A percentile compares a stretch with the other conserved stretches of the same genome.
phyloP scores from a whole-genome alignment of 192 early-diverging fungal species.

The Funneliformis mosseae region DNA sequence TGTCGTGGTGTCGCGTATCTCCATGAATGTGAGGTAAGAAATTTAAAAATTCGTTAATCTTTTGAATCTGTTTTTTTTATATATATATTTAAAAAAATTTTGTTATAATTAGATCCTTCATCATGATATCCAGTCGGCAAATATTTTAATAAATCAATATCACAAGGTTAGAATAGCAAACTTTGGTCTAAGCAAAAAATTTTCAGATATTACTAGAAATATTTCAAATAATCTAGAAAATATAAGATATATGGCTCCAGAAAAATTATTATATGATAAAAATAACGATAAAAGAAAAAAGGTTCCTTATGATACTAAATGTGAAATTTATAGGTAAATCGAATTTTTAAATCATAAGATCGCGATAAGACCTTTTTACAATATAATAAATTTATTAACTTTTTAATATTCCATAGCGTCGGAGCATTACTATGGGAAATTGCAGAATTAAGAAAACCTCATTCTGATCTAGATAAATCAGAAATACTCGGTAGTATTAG shows the following conservation, averaged over 20 bases:
- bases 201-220: conserved; percentile 19
- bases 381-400: background rate
- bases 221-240: background rate
- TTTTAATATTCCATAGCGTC: conserved; percentile 8
- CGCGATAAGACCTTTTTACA: no score
- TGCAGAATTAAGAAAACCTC: background rate
- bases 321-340: conserved; percentile 26
- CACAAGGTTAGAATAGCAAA: conserved; percentile 9
- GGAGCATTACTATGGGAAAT: conserved; percentile 22
- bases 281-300: background rate
- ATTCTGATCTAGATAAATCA: background rate
- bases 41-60: background rate
- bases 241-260: conserved; percentile 21
- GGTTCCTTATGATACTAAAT: background rate
- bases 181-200: background rate
- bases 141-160: background rate
- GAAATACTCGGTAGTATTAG: background rate
- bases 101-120: conserved; percentile 13
- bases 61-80: background rate
- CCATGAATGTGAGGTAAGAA: conserved; percentile 4
- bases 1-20: conserved; percentile 42
- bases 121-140: conserved; percentile 10
- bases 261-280: background rate
- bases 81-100: no score
- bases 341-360: no score